Percentiles rank a stretch among this genome's conserved stretches.
phyloP scores from a whole-genome alignment of 2,329 filamentous ascomycete genomes.

The Apiospora saccharicola region DNA sequence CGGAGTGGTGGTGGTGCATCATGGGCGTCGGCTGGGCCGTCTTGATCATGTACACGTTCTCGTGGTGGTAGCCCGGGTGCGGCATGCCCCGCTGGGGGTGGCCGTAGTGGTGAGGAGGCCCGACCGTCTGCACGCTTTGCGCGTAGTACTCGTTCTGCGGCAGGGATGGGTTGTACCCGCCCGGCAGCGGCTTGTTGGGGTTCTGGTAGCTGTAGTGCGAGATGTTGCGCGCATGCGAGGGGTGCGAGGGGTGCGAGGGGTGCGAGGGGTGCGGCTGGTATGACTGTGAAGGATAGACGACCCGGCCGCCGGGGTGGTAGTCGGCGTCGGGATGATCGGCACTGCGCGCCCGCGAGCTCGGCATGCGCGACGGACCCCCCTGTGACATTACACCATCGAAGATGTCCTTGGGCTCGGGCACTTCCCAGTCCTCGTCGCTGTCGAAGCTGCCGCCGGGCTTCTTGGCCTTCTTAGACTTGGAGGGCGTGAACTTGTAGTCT shows the following conservation, averaged over 20 bases:
- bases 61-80: conserved; percentile 21
- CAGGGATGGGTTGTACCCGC: not conserved
- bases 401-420: conserved; percentile 33
- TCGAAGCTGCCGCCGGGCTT: conserved; percentile 31
- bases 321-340: conserved; percentile 43
- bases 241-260: conserved; percentile 27
- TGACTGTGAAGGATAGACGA: conserved; percentile 46
- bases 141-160: conserved; percentile 6
- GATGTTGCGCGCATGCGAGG: conserved; percentile 33
- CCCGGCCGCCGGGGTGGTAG: conserved; percentile 33
- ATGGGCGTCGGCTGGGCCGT: conserved; percentile 18
- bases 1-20: conserved; percentile 6
- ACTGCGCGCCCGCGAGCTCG: conserved; percentile 25
- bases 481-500: conserved; percentile 91
- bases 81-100: conserved; percentile 5
- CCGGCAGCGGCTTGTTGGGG: conserved; percentile 7
- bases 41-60: conserved; percentile 23
- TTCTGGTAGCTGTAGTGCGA: conserved; percentile 22
- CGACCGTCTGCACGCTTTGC: conserved; percentile 10
- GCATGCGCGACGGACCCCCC: conserved; percentile 8
- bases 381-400: not conserved
- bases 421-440: conserved; percentile 41
- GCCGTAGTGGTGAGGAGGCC: conserved; percentile 6
- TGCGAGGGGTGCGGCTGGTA: conserved; percentile 45
- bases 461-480: conserved; percentile 65